Percentiles rank a stretch among this genome's conserved stretches.
phyloP scores from a whole-genome alignment of 2,329 filamentous ascomycete species.

The Ascomycota sp. region DNA sequence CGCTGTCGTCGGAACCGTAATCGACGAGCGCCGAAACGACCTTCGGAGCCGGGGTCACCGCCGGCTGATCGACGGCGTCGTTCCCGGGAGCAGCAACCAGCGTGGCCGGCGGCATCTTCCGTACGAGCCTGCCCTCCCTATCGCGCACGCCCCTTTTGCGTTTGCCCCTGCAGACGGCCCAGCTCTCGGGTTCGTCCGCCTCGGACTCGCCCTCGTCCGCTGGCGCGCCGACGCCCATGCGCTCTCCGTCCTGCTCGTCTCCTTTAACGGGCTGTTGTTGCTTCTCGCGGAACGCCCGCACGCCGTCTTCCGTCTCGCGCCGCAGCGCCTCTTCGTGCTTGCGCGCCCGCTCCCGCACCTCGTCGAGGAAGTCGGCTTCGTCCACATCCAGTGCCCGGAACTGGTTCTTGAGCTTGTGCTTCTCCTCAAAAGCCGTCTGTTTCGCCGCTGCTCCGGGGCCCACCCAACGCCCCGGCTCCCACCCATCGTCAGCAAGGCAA shows the following conservation, averaged over 20 bases:
- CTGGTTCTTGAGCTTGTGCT: constrained; percentile 51
- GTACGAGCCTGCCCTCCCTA: constrained; percentile 6
- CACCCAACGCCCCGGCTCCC: too few relatives aligned
- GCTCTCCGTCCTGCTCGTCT: constrained; percentile 1
- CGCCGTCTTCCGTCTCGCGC: constrained; percentile 34
- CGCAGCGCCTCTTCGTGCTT: constrained; percentile 32
- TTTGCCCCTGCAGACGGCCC: constrained; percentile 12
- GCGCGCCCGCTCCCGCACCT: constrained; percentile 26
- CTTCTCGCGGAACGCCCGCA: constrained; percentile 32
- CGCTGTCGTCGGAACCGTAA: constrained; percentile 31
- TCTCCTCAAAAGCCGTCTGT: constrained; percentile 64
- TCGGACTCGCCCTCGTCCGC: too few relatives aligned
- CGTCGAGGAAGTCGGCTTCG: constrained; percentile 55
- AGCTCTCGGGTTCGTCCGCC: too few relatives aligned
- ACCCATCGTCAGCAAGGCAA: too few relatives aligned
- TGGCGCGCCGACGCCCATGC: too few relatives aligned
- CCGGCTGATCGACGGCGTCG: too few relatives aligned
- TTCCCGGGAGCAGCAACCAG: too few relatives aligned
- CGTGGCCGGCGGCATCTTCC: too few relatives aligned
- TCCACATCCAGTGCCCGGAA: constrained; percentile 61
- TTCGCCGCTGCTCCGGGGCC: constrained; percentile 52
- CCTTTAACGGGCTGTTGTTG: constrained; percentile 15
- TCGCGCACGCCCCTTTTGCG: constrained; percentile 16
- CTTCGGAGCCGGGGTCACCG: constrained; percentile 5
- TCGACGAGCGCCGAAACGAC: constrained; percentile 23